Base-by-base conservation (phyloP, 225 moss, liverwort and hornwort genomes). In the Takakia lepidozioides region DNA sequence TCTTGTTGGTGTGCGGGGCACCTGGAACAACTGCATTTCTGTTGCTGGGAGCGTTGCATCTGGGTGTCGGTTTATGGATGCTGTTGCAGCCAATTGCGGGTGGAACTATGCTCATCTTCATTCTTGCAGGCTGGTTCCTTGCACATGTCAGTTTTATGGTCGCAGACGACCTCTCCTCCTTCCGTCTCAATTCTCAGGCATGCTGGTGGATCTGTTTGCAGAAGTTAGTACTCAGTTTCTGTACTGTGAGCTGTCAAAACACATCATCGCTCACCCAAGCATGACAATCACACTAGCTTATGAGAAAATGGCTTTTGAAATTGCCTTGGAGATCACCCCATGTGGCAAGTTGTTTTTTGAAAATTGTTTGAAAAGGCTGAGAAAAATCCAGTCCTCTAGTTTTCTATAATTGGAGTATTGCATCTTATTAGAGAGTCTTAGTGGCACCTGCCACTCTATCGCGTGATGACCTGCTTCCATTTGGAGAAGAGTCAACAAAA, bases 1-100 rank as follows among this genome's bases (percentile, higher is more conserved):
- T 93, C 52, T 38, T 93, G 44, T 68, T 93, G 5, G 67, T 93
- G 22, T 93, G 88, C 40, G 88, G 93, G 2, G 88, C 93, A 4
- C 93, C 93, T 0, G 93, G 93, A 21, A 93, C 93, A 1, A 78
- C 85, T 1, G 42, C 75, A 2, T 86, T 85, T 62, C 52, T 88
- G 27, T 71, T 93, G 4, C 62, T 93, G 2, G 88, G 85, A 21
- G 80, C 66, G 3, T 64, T 93, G 61, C 93, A 93, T 49, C 45
- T 93, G 61, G 44, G 41, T 2, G 78, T 78, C 0, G 93, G 93
- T 0, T 0, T 86, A 0, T 85, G 61, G 63, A 67, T 93, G 73
- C 36, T 93, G 49, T 32, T 88, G 18, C 53, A 66, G 56, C 83
- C 81, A 1, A 64, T 81, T 2, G 58, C 70, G 0, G 61, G 81